A percentile compares a stretch with the other conserved stretches of the same genome.
These are phyloP conservation scores for Novakomyces olei DNA, from an alignment of 805 yeast genomes.

Conservation along the genomic window DNA sequence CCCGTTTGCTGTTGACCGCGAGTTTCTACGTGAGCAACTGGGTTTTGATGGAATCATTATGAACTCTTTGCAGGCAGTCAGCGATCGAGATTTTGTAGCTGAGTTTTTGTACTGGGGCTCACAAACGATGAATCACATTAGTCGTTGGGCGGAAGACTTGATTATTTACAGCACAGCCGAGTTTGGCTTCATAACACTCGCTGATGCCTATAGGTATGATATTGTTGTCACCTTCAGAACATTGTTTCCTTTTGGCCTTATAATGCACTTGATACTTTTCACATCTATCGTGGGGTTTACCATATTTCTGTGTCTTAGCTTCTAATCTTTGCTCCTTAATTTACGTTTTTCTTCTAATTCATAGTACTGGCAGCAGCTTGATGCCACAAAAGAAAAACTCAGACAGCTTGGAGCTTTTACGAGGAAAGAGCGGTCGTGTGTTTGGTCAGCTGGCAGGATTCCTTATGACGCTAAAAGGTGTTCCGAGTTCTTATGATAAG, in stretches of 20 bases:
- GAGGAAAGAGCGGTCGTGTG: slow-evolving; percentile 95
- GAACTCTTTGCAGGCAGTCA: slow-evolving; percentile 86
- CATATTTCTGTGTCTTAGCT: no score
- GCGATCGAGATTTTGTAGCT: slow-evolving; percentile 92
- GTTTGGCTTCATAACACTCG: slow-evolving; percentile 78
- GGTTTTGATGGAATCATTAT: slow-evolving; percentile 79
- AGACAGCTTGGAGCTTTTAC: slow-evolving; percentile 76
- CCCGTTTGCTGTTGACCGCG: slow-evolving; percentile 96
- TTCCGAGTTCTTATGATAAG: slow-evolving; percentile 92
- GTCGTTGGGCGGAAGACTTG: slow-evolving; percentile 84
- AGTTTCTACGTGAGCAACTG: slow-evolving; percentile 54
- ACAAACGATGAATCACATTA: slow-evolving; percentile 82
- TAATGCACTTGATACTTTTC: no score
- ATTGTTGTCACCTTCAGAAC: no score
- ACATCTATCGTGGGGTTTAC: no score
- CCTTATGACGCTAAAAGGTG: slow-evolving; percentile 88
- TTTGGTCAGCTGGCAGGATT: slow-evolving; percentile 90
- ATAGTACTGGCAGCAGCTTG: slow-evolving; percentile 91
- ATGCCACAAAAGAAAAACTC: slow-evolving; percentile 99
- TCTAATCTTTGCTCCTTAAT: no score
- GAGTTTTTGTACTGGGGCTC: slow-evolving; percentile 93
- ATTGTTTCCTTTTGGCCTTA: no score
- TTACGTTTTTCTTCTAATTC: no score
- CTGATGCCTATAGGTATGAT: slow-evolving; percentile 96
- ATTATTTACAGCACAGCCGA: slow-evolving; percentile 94